phyloP scores from a whole-genome alignment of 768 basidiomycete genomes.

The Kwoniella bestiolae region DNA sequence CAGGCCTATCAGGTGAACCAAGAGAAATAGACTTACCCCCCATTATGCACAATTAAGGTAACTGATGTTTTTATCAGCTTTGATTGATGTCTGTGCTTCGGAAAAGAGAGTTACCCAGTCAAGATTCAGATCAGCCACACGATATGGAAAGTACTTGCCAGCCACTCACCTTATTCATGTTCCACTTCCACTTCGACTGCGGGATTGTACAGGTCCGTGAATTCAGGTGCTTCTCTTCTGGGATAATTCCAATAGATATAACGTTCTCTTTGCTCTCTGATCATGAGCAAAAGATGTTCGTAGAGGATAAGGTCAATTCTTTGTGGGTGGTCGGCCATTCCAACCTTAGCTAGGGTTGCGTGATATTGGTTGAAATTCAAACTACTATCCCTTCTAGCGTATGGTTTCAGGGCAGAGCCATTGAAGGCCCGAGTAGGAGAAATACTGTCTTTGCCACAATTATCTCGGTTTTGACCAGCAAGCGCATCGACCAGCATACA shows the following conservation, averaged over 20 bases:
- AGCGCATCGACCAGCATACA: not conserved
- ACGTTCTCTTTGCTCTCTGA: not conserved
- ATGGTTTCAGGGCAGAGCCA: not conserved
- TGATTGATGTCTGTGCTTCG: too few species aligned
- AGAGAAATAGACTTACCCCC: too few species aligned
- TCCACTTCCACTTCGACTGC: not conserved
- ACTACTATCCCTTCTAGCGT: not conserved
- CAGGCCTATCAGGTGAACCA: too few species aligned
- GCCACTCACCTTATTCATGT: not conserved
- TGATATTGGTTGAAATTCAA: not conserved
- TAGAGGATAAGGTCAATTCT: not conserved
- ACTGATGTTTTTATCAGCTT: too few species aligned
- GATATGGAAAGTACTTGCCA: too few species aligned
- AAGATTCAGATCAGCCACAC: too few species aligned
- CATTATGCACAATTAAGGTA: too few species aligned
- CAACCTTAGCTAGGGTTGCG: not conserved
- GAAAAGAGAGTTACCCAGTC: too few species aligned
- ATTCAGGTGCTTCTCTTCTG: not conserved
- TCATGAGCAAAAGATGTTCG: not conserved
- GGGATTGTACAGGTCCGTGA: not conserved
- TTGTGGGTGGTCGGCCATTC: not conserved
- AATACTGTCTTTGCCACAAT: not conserved
- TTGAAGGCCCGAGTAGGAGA: not conserved
- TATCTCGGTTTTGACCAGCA: not conserved
- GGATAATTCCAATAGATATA: not conserved